Percentiles rank a stretch among this genome's conserved stretches.
phyloP scores from a whole-genome alignment of 306 rosid genomes.

The Amphicarpaea edgeworthii region DNA sequence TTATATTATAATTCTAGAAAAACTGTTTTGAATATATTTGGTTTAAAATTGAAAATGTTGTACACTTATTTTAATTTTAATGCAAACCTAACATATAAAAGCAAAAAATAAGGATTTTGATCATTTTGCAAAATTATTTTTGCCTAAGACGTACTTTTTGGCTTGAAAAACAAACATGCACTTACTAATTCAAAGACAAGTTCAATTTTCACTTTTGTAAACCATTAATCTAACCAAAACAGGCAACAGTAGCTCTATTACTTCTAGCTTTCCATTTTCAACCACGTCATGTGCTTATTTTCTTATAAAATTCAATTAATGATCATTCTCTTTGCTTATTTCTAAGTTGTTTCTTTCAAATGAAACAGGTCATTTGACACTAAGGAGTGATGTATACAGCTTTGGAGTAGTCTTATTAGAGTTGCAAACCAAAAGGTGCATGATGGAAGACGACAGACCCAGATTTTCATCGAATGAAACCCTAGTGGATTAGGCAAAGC shows the following conservation, averaged over 20 bases:
- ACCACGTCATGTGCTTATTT: neutral
- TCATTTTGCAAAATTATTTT: too few relatives aligned
- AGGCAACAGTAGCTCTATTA: neutral
- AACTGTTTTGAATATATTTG: neutral
- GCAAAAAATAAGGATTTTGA: too few relatives aligned
- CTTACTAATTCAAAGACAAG: neutral
- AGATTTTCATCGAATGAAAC: too few relatives aligned
- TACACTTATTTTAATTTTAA: too few relatives aligned
- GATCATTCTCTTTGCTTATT: neutral
- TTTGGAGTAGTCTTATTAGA: too few relatives aligned
- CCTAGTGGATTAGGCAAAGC: too few relatives aligned
- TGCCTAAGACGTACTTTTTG: too few relatives aligned
- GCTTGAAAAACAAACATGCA: too few relatives aligned
- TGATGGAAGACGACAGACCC: too few relatives aligned
- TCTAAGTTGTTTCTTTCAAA: constrained; percentile 23
- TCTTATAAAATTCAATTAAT: neutral
- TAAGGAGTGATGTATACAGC: too few relatives aligned
- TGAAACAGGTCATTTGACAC: neutral
- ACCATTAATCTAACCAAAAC: constrained; percentile 1
- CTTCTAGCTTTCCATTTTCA: neutral
- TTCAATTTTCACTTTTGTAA: neutral
- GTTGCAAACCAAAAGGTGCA: too few relatives aligned
- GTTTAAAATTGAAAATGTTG: neutral
- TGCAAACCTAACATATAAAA: too few relatives aligned
- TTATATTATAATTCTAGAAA: neutral